Evolutionary conservation across 345 rosid species (phyloP), one percentile per base, ranked within the genome.

Genomic region (Citrus reticulata): DNA sequence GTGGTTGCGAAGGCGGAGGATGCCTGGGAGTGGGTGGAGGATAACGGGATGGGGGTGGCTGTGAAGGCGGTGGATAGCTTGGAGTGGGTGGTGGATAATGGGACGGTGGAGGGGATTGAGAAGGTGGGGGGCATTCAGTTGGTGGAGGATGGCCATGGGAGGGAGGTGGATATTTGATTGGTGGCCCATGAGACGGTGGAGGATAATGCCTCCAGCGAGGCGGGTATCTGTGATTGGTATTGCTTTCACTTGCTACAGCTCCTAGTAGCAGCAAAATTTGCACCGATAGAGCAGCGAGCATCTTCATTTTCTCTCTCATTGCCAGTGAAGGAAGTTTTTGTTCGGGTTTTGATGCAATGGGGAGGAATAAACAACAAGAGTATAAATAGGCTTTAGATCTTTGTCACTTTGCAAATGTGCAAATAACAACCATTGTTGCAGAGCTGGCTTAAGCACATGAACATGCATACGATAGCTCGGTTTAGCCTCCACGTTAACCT

Each of bases 51-150:
- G 79, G 75, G 2, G 42, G 72, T 0, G 68, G 29, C 14, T 17
- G 4, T 51, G 51, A 10, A 42, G 83, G 83, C 0, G 75, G 78
- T 22, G 72, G 80, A 58, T 75, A 27, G 0, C n/a, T 19, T 2
- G 17, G 67, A n/a, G 68, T n/a, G 27, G 85, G 82, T 61, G 85
- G 83, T 1, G 68, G 42, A 2, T 30, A 4, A 1, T 35, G 64
- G 5, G 77, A 13, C 0, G 74, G 76, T 10, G 67, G 74, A 5
- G 71, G 76, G 1, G 25, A 24, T 10, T 68, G 57, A 4, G 77
- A 4, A 22, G 77, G 75, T 39, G 86, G 68, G 5, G 61, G 54
- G 4, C 3, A 42, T 10, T 42, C 16, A 42, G 16, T 11, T 42
- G 14, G 51, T 24, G 79, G 71, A 35, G 37, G 37, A 35, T 35